phyloP scores from a whole-genome alignment of 768 basidiomycete species.

The Pisolithus marmoratus region DNA sequence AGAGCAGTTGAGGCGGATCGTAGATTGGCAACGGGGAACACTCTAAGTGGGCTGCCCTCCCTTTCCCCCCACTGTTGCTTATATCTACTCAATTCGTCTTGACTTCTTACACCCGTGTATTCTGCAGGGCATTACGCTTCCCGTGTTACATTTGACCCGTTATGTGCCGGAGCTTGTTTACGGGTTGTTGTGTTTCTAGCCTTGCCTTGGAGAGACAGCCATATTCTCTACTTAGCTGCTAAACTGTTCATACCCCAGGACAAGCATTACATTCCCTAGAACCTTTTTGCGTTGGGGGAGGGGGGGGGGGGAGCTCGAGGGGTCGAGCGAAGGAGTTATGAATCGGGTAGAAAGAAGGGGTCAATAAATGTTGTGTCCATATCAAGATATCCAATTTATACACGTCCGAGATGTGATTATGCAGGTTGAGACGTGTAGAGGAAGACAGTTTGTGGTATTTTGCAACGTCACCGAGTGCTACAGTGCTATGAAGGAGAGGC shows the following conservation, averaged over 20 bases:
- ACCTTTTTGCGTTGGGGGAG: not conserved
- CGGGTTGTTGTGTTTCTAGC: not conserved
- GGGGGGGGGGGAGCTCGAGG: too few species aligned
- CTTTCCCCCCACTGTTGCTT: not conserved
- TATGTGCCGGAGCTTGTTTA: not conserved
- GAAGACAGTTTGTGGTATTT: too few species aligned
- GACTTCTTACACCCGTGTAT: not conserved
- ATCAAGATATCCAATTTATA: too few species aligned
- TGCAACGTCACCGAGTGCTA: too few species aligned
- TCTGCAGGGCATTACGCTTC: not conserved
- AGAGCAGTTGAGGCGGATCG: conserved; percentile 71
- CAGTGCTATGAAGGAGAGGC: too few species aligned
- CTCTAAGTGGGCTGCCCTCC: conserved; percentile 4
- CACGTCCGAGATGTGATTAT: too few species aligned
- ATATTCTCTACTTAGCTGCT: not conserved
- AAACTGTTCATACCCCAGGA: not conserved
- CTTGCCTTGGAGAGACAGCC: not conserved
- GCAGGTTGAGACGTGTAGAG: too few species aligned
- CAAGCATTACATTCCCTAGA: not conserved
- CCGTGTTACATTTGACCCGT: not conserved
- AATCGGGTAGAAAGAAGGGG: too few species aligned
- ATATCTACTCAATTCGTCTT: not conserved
- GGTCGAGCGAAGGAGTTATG: too few species aligned
- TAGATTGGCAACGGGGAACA: conserved; percentile 51
- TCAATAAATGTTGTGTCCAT: too few species aligned